phyloP scores from a whole-genome alignment of 2,329 filamentous ascomycete species.

The Penicillium polonicum region DNA sequence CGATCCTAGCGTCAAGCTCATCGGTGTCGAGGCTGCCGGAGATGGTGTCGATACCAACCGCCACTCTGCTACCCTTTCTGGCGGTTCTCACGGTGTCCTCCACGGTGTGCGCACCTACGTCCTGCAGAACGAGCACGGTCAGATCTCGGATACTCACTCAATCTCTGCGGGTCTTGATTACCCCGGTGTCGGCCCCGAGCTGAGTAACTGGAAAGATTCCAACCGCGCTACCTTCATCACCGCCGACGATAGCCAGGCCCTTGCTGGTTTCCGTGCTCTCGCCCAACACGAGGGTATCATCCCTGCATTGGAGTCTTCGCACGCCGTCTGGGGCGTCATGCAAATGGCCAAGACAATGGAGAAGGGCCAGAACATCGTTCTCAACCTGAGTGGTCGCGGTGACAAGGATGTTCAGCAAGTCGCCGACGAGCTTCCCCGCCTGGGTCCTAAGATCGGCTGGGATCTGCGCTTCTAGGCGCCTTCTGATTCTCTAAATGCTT shows the following conservation, averaged over 20 bases:
- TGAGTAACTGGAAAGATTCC: slow-evolving; percentile 89
- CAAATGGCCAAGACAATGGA: slow-evolving; percentile 90
- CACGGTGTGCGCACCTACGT: slow-evolving; percentile 97
- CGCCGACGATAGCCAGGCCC: slow-evolving; percentile 87
- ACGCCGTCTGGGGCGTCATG: slow-evolving; percentile 86
- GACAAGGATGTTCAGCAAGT: slow-evolving; percentile 99
- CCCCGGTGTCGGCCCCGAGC: slow-evolving; percentile 90
- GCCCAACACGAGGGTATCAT: slow-evolving; percentile 94
- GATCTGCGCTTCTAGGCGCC: slow-evolving; percentile 55
- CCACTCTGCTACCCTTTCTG: slow-evolving; percentile 84
- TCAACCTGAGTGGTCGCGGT: slow-evolving; percentile 87
- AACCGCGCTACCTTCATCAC: slow-evolving; percentile 83
- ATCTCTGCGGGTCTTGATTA: slow-evolving; percentile 96
- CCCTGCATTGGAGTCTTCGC: slow-evolving; percentile 87
- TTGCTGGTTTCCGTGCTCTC: slow-evolving; percentile 80
- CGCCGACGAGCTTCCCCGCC: slow-evolving; percentile 82
- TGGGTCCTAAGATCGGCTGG: slow-evolving; percentile 85
- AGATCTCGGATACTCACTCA: slow-evolving; percentile 93
- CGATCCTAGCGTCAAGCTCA: slow-evolving; percentile 78
- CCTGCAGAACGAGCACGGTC: slow-evolving; percentile 86
- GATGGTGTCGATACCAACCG: slow-evolving; percentile 83
- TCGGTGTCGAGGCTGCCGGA: slow-evolving; percentile 93
- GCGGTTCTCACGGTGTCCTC: slow-evolving; percentile 85
- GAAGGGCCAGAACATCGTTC: slow-evolving; percentile 85
- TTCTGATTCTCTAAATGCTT: background rate